A percentile compares a stretch with the other conserved stretches of the same genome.
Conservation (phyloP, 331 rosid genomes). For the Spiraea crenata region DNA sequence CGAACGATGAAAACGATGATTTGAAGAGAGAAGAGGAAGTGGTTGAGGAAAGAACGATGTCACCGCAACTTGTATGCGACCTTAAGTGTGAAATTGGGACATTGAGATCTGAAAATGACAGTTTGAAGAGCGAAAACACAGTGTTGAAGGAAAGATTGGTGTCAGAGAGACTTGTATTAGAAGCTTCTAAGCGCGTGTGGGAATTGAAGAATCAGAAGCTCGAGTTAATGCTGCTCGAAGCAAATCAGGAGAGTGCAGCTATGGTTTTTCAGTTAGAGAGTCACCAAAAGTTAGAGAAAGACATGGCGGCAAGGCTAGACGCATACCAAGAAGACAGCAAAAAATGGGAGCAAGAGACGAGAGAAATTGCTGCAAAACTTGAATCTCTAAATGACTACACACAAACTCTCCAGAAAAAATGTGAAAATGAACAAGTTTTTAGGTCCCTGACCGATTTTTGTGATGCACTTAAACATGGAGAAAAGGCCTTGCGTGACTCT, state of each 20-base stretch:
- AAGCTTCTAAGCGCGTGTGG: background rate
- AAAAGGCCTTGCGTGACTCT: background rate
- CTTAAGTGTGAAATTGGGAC: background rate
- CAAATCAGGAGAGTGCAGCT: background rate
- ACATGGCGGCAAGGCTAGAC: background rate
- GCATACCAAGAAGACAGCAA: background rate
- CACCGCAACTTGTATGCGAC: too few species aligned
- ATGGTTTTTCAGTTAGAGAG: background rate
- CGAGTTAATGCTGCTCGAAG: background rate
- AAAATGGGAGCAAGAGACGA: slow-evolving; percentile 10
- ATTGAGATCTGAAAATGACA: background rate
- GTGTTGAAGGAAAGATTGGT: background rate
- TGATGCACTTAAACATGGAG: background rate
- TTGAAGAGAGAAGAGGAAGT: too few species aligned
- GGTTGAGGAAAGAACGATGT: too few species aligned
- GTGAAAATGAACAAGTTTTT: background rate
- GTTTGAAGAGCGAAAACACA: slow-evolving; percentile 5
- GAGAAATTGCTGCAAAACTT: background rate
- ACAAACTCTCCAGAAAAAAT: background rate
- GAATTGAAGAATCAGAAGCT: background rate
- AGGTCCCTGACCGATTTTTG: background rate
- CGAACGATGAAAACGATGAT: too few species aligned
- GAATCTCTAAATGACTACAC: background rate
- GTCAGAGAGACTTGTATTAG: background rate
- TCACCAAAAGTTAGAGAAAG: slow-evolving; percentile 6